Base-by-base conservation (phyloP, 345 rosid genomes). In the Combretum micranthum region DNA sequence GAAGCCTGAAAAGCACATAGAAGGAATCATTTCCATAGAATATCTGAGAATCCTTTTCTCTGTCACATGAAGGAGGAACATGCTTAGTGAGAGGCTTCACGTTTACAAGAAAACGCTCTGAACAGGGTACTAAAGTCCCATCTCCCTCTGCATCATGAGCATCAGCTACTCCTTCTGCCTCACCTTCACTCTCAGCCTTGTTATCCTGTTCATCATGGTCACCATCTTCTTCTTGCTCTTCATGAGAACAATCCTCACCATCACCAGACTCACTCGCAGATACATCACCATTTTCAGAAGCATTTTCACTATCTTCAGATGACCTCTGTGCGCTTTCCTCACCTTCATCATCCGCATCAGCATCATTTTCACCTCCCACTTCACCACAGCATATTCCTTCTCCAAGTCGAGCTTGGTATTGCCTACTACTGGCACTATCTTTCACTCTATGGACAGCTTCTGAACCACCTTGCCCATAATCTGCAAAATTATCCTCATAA, bases 11-110 rank as follows among this genome's bases (percentile, higher is more conserved):
- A 59, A 90, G 87, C 63, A 90, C 90, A 56, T 90, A 90, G 68
- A 82, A 90, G 25, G 95, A 90, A 75, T 94, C 97, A 61, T 90
- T 90, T 62, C 97, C 99, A 64, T 90, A 94, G 71, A 94, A 94
- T 74, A 90, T 65, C 44, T 64, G 64, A n/a, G 83, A 78, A 59
- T 70, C 81, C 53, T 72, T 81, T 46, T 73, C 80, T 63, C 71
- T 76, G 61, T 73, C 73, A 54, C 50, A 52, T 69, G 82, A 72
- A 20, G 77, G 76, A 51, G 84, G 77, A 20, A 82, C 83, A 78
- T 82, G 80, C 79, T 89, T 87, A 60, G 85, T 86, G 11, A 87
- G 83, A 65, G 99, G 99, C 80, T 87, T 94, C 65, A 78, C 90
- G 52, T 74, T 70, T 37, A 69, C 69, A 51, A 85, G 77, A 71